phyloP scores from a whole-genome alignment of 495 filamentous ascomycete species.

The Delitschia confertaspora region DNA sequence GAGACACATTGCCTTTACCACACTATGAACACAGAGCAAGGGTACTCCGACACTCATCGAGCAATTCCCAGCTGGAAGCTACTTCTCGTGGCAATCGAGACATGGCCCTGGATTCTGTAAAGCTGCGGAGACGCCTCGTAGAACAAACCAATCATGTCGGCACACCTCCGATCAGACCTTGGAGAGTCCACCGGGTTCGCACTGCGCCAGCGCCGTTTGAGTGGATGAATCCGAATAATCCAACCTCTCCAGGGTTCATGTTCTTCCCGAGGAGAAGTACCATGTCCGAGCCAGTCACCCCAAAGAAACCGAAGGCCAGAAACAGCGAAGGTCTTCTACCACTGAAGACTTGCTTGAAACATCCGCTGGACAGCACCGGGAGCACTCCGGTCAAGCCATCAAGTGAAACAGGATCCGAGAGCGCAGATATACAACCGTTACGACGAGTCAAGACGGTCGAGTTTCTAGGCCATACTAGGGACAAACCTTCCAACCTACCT shows the following conservation, averaged over 20 bases:
- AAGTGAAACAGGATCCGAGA: neutral
- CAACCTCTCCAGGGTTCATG: slow-evolving; percentile 1
- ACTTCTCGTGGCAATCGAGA: slow-evolving; percentile 4
- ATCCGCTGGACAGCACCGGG: slow-evolving; percentile 11
- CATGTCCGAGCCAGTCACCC: neutral
- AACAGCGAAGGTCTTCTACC: neutral
- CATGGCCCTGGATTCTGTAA: slow-evolving; percentile 4
- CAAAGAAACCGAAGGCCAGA: neutral
- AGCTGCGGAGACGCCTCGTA: slow-evolving; percentile 7
- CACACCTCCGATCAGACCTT: neutral
- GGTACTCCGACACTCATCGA: slow-evolving; percentile 3
- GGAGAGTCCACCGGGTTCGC: neutral
- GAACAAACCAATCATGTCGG: slow-evolving; percentile 2
- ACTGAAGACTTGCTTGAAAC: slow-evolving; percentile 18
- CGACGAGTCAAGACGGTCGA: slow-evolving; percentile 20
- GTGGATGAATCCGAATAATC: neutral
- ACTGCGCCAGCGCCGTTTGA: neutral
- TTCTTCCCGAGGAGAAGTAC: neutral
- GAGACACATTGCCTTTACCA: neutral
- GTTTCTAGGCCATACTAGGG: slow-evolving; percentile 7
- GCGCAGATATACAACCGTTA: neutral
- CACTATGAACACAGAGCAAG: neutral
- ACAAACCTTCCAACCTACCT: slow-evolving; percentile 6
- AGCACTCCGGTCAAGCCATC: slow-evolving; percentile 3
- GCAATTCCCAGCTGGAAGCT: neutral